These are phyloP conservation scores for Aspergillus fructus DNA, from an alignment of 2,329 filamentous ascomycete species.

Conservation along the genomic window DNA sequence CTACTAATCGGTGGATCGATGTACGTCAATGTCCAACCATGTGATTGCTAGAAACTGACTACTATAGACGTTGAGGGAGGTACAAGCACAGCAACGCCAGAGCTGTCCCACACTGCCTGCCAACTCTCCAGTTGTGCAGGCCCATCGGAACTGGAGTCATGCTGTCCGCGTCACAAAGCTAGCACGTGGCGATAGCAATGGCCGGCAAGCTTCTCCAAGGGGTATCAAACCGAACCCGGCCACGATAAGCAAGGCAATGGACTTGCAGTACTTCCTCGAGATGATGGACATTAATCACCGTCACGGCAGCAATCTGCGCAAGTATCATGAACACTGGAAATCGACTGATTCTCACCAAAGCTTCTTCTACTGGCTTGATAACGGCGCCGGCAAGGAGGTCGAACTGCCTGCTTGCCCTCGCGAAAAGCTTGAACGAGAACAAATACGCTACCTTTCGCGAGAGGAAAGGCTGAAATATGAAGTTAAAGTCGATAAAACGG, in stretches of 20 bases:
- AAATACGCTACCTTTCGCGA: conserved; percentile 77
- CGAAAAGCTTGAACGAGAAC: conserved; percentile 71
- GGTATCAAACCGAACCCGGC: conserved; percentile 52
- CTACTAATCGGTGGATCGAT: conserved; percentile 60
- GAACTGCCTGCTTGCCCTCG: conserved; percentile 72
- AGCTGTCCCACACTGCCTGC: conserved; percentile 26
- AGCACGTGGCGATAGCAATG: conserved; percentile 67
- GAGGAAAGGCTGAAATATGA: conserved; percentile 82
- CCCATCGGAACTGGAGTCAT: conserved; percentile 73
- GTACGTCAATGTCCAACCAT: conserved; percentile 41
- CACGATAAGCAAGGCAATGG: conserved; percentile 74
- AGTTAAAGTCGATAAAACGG: conserved; percentile 71
- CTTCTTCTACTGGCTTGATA: conserved; percentile 92
- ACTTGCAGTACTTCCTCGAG: conserved; percentile 78
- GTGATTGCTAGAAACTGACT: background rate
- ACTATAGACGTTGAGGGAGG: conserved; percentile 54
- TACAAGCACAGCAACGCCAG: conserved; percentile 52
- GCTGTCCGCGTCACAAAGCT: conserved; percentile 68
- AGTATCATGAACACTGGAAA: conserved; percentile 85
- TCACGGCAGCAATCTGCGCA: conserved; percentile 77
- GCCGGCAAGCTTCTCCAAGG: conserved; percentile 34
- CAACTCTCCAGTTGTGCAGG: conserved; percentile 37
- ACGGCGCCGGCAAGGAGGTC: conserved; percentile 70
- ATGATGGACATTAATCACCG: conserved; percentile 87
- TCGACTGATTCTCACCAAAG: conserved; percentile 74